Base-by-base conservation (phyloP, 148 eudicot species). In the Rheum nobile region DNA sequence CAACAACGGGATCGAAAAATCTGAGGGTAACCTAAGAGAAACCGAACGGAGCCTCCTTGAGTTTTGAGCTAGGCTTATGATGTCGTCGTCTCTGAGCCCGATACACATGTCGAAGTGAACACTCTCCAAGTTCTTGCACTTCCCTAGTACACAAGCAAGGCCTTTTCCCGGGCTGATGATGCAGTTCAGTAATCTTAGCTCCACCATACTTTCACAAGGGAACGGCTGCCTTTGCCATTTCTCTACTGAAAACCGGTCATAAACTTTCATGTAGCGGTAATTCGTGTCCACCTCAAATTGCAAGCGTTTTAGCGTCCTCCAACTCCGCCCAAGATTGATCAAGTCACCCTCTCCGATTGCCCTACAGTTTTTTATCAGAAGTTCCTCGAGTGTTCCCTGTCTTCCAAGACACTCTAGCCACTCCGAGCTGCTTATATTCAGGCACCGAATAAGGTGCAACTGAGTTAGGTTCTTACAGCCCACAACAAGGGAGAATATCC, bases 331-430 rank as follows among this genome's bases (percentile, higher is more conserved):
- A 17, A 94, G 88, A 83, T 83, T 91, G 43, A 91, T 81, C 73
- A 94, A 79, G 80, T 89, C 93, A 57, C 90, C 93, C 87, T 91
- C 97, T 75, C 97, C 93, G 71, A 91, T 91, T 2, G 88, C 97
- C 80, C 90, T 82, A 54, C 98, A 94, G 54, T 94, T 88, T 86
- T 84, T 86, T 50, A 94, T 87, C 29, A 84, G 80, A 24, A 94
- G 85, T 75, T 89, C 80, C 79, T 91, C 86, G 38, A 94, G 81
- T 3, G 74, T 84, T 80, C 84, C 86, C 46, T 80, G 82, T 77
- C 88, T 88, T 10, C 98, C 98, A 67, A 94, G 86, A 84, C 84
- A 91, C 52, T 88, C 97, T 32, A 94, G 82, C 98, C 98, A 94
- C 84, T 89, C 95, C 17, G 85, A 80, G 29, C 95, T 83, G 28